Base-by-base conservation (phyloP, 371 early-diverging fungal species). In the Globomyces sp. region DNA sequence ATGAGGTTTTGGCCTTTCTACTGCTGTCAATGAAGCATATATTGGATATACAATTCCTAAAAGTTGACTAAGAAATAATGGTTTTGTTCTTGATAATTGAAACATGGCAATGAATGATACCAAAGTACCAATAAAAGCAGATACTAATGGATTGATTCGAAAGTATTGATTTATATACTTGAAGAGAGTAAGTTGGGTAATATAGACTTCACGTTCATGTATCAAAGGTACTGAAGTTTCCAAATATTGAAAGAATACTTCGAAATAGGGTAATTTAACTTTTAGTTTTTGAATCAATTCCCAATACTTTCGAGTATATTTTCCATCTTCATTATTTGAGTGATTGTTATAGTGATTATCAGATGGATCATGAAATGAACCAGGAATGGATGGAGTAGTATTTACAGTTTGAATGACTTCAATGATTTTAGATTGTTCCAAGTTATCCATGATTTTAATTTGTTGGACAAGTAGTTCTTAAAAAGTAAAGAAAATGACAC, bases 1-100 rank as follows among this genome's bases (percentile, higher is more conserved):
- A 57, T 79, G 73, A 34, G 52, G 48, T 13, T 67, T 51, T 8
- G 79, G 78, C 36, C 72, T 51, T 67, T 81, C 81, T 13, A 81
- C 64, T 8, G 79, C 79, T 37, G 62, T 61, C 42, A 81, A 46
- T 37, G 71, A 67, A 60, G 47, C 52, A 24, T 71, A 75, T 1
- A 70, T 73, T 24, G 81, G 81, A 59, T 74, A 75, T 2, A 76
- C 44, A 2, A 75, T 73, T 10, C 79, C 81, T 37, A 77, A 59
- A n/a, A 76, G 48, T 61, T 76, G 75, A 13, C 66, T 62, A 42
- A 76, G 57, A 39, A 77, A 59, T 13, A 72, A 66, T 24, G 77
- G 71, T 41, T 72, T 51, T 13, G 13, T 51, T 4, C 10, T 10
- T 4, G 51, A 51, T 34, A 51, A 51, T 13, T 51, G 10, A 4